Conservation (phyloP, 208 protist genomes). For the Trypanosoma brucei region DNA sequence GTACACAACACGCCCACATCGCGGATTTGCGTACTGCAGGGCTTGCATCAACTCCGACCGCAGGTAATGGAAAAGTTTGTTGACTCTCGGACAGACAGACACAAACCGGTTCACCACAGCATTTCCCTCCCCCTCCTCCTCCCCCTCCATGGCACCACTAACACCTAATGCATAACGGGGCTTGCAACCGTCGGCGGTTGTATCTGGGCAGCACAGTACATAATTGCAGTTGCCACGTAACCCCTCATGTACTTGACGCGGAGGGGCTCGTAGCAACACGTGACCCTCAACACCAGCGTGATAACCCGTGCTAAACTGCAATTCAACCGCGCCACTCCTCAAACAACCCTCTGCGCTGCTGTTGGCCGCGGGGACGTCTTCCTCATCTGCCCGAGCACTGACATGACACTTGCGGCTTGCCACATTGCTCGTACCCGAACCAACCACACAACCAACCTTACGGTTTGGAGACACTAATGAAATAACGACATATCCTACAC, state of each 20-base stretch:
- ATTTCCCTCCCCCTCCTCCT: conserved; percentile 15
- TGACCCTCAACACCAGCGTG: conserved; percentile 13
- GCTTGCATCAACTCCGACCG: conserved; percentile 34
- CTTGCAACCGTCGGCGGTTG: conserved; percentile 57
- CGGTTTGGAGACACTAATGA: conserved; percentile 5
- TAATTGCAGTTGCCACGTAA: conserved; percentile 27
- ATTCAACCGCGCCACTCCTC: not conserved
- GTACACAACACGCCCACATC: conserved; percentile 83
- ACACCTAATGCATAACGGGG: conserved; percentile 35
- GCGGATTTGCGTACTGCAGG: conserved; percentile 10
- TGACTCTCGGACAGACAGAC: conserved; percentile 32
- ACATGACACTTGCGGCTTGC: not conserved
- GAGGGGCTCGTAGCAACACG: not conserved
- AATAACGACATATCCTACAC: not conserved
- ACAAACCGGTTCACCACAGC: conserved; percentile 45
- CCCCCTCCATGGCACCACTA: conserved; percentile 11
- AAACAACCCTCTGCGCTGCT: not conserved
- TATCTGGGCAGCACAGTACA: conserved; percentile 54
- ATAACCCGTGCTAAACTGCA: not conserved
- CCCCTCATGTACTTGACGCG: not conserved
- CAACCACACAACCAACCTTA: not conserved
- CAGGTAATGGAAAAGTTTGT: conserved; percentile 35
- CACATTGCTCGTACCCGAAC: not conserved
- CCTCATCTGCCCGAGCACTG: not conserved
- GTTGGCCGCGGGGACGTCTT: not conserved